Conservation (phyloP, 306 rosid genomes). For the Sphenostylis stenocarpa region DNA sequence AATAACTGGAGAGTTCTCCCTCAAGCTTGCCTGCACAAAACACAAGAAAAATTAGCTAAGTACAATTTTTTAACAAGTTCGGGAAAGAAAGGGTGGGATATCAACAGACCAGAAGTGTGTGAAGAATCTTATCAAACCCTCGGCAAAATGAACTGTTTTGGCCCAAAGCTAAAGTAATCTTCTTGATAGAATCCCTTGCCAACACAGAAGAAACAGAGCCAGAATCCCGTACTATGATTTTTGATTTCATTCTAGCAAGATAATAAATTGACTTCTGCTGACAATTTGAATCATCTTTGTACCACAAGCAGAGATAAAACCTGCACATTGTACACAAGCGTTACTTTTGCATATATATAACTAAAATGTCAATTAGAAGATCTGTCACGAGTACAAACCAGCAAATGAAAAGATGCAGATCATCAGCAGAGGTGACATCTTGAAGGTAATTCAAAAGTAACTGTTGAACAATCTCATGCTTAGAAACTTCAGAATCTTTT, state of each 20-base stretch:
- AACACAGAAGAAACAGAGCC: slow-evolving; percentile 61
- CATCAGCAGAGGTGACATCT: slow-evolving; percentile 77
- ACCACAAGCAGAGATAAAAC: slow-evolving; percentile 95
- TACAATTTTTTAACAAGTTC: slow-evolving; percentile 23
- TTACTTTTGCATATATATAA: slow-evolving; percentile 29
- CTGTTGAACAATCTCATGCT: slow-evolving; percentile 85
- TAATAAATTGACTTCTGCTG: slow-evolving; percentile 64
- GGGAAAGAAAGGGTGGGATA: slow-evolving; percentile 24
- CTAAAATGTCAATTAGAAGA: slow-evolving; percentile 32
- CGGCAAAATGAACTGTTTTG: slow-evolving; percentile 89
- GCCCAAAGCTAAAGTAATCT: slow-evolving; percentile 77
- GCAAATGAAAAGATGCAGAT: slow-evolving; percentile 83
- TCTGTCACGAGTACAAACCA: slow-evolving; percentile 61
- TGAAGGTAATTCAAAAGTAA: slow-evolving; percentile 88
- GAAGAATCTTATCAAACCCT: slow-evolving; percentile 93
- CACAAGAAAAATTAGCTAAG: slow-evolving; percentile 26
- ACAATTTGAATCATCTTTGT: slow-evolving; percentile 84
- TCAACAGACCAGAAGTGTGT: slow-evolving; percentile 83
- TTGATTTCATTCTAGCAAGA: slow-evolving; percentile 86
- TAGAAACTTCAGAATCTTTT: slow-evolving; percentile 49
- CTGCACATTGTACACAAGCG: slow-evolving; percentile 50
- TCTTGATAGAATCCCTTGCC: slow-evolving; percentile 75
- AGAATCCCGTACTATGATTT: slow-evolving; percentile 79
- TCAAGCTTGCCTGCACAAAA: slow-evolving; percentile 68
- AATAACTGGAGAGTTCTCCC: slow-evolving; percentile 90